These are phyloP conservation scores for Penicillium sp. DNA, from an alignment of 2,329 filamentous ascomycete genomes.

Conservation along the genomic window DNA sequence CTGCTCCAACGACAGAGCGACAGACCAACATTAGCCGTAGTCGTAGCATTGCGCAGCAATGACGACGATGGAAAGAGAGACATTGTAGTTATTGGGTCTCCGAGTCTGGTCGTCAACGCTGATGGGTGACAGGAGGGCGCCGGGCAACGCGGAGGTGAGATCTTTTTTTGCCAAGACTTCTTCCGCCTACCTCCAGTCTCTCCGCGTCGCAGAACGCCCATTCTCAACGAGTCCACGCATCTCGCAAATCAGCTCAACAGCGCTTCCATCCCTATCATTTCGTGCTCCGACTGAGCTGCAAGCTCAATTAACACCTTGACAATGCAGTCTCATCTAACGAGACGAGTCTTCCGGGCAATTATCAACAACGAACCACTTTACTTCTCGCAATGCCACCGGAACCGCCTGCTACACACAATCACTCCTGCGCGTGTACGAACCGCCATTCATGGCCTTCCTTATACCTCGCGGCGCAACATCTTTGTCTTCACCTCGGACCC, in stretches of 20 bases:
- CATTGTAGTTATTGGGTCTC: constrained; percentile 22
- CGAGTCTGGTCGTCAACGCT: neutral
- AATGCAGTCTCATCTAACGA: constrained; percentile 47
- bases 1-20: constrained; percentile 35
- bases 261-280: neutral
- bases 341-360: constrained; percentile 45
- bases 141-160: constrained; percentile 21
- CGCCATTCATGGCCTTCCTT: constrained; percentile 35
- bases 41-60: constrained; percentile 24
- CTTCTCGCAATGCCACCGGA: constrained; percentile 36
- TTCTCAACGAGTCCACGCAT: constrained; percentile 2
- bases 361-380: constrained; percentile 45
- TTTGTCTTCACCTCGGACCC: constrained; percentile 48
- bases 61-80: constrained; percentile 28
- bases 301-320: constrained; percentile 5
- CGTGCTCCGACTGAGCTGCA: neutral
- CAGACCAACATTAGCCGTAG: constrained; percentile 19
- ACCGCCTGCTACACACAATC: constrained; percentile 32
- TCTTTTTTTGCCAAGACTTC: constrained; percentile 35
- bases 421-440: constrained; percentile 32
- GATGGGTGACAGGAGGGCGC: constrained; percentile 5
- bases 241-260: neutral
- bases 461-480: constrained; percentile 30
- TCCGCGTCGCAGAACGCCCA: constrained; percentile 21
- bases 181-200: constrained; percentile 23